phyloP scores from a whole-genome alignment of 2,329 filamentous ascomycete species.

The Aspergillus udagawae region DNA sequence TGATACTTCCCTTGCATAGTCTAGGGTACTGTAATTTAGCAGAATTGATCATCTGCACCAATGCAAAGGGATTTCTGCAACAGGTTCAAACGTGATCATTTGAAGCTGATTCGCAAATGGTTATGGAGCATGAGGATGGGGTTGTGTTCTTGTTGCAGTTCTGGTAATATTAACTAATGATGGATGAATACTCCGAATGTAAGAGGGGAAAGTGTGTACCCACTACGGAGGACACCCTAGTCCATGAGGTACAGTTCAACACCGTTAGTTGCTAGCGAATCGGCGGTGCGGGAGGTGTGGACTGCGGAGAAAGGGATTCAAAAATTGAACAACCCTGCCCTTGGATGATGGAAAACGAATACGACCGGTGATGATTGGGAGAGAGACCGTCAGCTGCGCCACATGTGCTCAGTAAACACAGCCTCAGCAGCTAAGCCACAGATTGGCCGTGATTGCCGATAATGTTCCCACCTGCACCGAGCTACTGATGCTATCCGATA shows the following conservation, averaged over 20 bases:
- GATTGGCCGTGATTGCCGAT: not conserved
- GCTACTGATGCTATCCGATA: not conserved
- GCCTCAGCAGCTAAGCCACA: not conserved
- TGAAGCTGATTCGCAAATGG: too few relatives aligned
- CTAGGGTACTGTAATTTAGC: not conserved
- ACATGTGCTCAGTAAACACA: not conserved
- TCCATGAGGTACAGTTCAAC: not conserved
- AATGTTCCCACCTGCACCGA: not conserved
- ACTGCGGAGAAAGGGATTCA: not conserved
- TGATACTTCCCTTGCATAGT: not conserved
- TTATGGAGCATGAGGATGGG: too few relatives aligned
- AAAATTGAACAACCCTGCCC: too few relatives aligned
- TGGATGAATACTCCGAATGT: not conserved
- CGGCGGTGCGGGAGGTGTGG: not conserved
- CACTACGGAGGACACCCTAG: not conserved
- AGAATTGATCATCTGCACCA: not conserved
- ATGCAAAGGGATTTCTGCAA: not conserved
- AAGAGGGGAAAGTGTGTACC: not conserved
- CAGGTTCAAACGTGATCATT: too few relatives aligned
- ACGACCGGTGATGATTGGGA: not conserved
- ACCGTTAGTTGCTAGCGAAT: not conserved
- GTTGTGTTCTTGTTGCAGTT: too few relatives aligned
- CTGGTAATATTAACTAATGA: too few relatives aligned
- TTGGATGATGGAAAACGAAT: not conserved
- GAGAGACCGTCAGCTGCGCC: not conserved